Evolutionary conservation across 2,329 filamentous ascomycete species (phyloP).

Genomic region (Elsinoe batatas): DNA sequence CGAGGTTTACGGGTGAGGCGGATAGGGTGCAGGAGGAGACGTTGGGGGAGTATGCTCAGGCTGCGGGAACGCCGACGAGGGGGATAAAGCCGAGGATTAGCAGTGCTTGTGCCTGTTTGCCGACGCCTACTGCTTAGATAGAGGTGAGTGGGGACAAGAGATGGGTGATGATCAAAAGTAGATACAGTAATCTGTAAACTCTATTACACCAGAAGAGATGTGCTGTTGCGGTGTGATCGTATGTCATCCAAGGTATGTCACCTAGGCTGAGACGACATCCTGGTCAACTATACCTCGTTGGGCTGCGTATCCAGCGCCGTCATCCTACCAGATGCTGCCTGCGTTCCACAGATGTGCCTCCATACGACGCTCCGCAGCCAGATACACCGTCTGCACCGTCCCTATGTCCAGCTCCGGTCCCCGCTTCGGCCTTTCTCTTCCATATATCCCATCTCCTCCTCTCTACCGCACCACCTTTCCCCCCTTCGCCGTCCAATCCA

Average conservation of each 20-base stretch:
- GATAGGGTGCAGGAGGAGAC: slow-evolving; percentile 16
- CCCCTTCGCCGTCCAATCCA: slow-evolving; percentile 70
- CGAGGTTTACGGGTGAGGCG: slow-evolving; percentile 14
- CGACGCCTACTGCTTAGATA: slow-evolving; percentile 15
- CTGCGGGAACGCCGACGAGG: slow-evolving; percentile 6
- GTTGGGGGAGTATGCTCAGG: slow-evolving; percentile 17
- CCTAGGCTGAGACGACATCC: no score
- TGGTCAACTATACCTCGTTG: no score
- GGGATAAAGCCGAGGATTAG: slow-evolving; percentile 16
- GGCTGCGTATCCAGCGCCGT: no score
- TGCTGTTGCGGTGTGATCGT: no score
- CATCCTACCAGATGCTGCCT: no score
- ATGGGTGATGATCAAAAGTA: not conserved
- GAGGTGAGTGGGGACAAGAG: not conserved
- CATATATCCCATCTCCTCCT: not conserved
- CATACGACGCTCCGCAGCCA: no score
- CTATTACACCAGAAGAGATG: not conserved
- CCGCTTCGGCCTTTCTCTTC: not conserved
- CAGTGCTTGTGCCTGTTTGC: slow-evolving; percentile 19
- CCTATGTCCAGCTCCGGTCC: not conserved
- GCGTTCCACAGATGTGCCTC: no score
- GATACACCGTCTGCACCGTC: not conserved
- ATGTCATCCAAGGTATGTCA: no score
- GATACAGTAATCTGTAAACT: not conserved
- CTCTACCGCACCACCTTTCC: slow-evolving; percentile 41